A percentile compares a stretch with the other conserved stretches of the same genome.
These are phyloP conservation scores for Podaxis sp. DNA, from an alignment of 768 basidiomycete genomes.

Conservation along the genomic window DNA sequence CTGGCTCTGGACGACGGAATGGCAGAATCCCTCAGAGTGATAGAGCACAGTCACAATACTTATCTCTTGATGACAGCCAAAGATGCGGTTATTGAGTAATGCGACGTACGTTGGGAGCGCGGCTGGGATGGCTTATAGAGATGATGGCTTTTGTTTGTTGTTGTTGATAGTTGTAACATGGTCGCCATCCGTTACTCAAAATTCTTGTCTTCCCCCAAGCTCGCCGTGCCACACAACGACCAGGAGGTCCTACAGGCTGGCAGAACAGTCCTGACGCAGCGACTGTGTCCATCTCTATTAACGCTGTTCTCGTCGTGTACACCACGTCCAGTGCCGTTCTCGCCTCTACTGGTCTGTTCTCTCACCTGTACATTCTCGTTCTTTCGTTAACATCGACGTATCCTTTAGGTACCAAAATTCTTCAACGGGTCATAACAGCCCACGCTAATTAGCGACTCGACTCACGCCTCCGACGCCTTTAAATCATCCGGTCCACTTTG, in stretches of 20 bases:
- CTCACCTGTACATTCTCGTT: not conserved
- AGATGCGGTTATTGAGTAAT: not conserved
- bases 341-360: not conserved
- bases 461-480: not conserved
- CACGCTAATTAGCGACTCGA: not conserved
- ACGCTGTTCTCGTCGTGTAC: not conserved
- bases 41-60: not conserved
- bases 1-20: not conserved
- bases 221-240: not conserved
- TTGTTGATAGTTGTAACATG: not conserved
- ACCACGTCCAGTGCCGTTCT: not conserved
- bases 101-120: not conserved
- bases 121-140: not conserved
- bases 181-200: not conserved
- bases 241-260: not conserved
- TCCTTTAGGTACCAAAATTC: not conserved
- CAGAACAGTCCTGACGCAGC: not conserved
- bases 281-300: not conserved
- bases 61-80: not conserved
- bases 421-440: not conserved
- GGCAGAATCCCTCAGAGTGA: not conserved
- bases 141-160: constrained; percentile 1
- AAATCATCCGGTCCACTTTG: too few relatives aligned
- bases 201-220: constrained; percentile 4
- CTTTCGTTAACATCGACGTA: not conserved